Evolutionary conservation across 768 basidiomycete species (phyloP).

Genomic region (Lentinula edodes): DNA sequence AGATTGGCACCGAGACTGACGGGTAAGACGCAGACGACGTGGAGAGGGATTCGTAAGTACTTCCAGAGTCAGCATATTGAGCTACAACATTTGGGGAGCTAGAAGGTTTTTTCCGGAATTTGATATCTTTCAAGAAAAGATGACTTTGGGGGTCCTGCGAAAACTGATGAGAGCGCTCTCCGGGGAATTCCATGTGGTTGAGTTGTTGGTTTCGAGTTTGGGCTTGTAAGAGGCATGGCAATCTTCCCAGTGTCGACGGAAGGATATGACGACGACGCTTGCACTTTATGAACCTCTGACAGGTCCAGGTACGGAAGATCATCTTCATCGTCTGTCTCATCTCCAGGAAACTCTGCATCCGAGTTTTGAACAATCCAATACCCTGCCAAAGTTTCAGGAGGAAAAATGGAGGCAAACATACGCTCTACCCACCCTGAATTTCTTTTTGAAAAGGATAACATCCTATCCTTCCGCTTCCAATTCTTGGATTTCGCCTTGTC

Average conservation of each 20-base stretch:
- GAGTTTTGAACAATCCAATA: background rate
- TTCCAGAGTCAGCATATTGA: background rate
- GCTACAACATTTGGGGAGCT: background rate
- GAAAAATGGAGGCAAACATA: background rate
- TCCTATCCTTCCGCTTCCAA: background rate
- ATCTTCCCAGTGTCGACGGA: too few relatives aligned
- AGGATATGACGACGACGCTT: background rate
- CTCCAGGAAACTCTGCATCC: background rate
- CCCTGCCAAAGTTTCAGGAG: background rate
- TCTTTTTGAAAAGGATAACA: background rate
- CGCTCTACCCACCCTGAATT: background rate
- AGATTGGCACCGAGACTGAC: background rate
- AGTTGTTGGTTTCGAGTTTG: background rate
- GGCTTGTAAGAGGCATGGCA: background rate
- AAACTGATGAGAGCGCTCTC: background rate
- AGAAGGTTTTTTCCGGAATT: background rate
- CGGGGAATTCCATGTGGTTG: background rate
- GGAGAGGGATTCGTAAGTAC: too few relatives aligned
- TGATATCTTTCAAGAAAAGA: background rate
- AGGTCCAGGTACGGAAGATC: background rate
- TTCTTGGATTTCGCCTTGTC: background rate
- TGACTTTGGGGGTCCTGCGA: background rate
- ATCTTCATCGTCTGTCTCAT: background rate
- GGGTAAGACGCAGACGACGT: too few relatives aligned
- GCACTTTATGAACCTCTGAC: background rate